Conservation (phyloP, 2,329 filamentous ascomycete genomes). For the Nigrospora oryzae region DNA sequence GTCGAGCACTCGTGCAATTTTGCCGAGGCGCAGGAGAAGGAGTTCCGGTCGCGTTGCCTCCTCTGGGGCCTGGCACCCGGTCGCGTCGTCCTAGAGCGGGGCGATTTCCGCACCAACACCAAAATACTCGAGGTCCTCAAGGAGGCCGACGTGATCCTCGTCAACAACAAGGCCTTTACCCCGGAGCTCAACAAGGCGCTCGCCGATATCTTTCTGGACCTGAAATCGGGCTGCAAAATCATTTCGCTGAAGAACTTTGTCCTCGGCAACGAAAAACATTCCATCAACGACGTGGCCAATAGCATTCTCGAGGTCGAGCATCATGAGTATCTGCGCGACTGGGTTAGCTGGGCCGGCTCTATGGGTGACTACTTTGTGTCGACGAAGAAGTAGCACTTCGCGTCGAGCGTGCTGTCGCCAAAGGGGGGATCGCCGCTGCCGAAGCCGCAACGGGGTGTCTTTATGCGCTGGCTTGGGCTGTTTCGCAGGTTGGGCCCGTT, state of each 20-base stretch:
- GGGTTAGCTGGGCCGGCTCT: conserved; percentile 87
- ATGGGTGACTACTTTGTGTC: conserved; percentile 85
- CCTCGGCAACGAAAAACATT: conserved; percentile 62
- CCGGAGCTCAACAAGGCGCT: conserved; percentile 78
- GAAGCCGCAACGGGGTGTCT: no score
- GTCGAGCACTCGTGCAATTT: conserved; percentile 85
- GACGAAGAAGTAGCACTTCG: conserved; percentile 51
- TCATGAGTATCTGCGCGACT: conserved; percentile 51
- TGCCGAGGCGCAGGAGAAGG: conserved; percentile 69
- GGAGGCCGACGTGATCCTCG: conserved; percentile 87
- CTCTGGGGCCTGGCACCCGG: conserved; percentile 85
- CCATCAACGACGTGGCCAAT: conserved; percentile 68
- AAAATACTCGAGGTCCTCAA: conserved; percentile 66
- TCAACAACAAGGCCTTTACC: conserved; percentile 97
- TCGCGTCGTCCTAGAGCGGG: conserved; percentile 68
- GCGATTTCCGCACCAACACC: conserved; percentile 72
- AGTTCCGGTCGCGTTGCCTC: conserved; percentile 77
- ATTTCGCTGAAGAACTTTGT: conserved; percentile 91
- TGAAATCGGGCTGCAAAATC: conserved; percentile 84
- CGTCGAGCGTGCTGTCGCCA: no score
- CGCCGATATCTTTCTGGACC: conserved; percentile 82
- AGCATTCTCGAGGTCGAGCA: conserved; percentile 45
- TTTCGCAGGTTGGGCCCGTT: no score
- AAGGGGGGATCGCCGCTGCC: no score
- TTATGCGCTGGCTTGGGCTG: no score